Evolutionary conservation across 1,284 basidiomycete genomes (phyloP).

Genomic region (Calocybe gambosa): DNA sequence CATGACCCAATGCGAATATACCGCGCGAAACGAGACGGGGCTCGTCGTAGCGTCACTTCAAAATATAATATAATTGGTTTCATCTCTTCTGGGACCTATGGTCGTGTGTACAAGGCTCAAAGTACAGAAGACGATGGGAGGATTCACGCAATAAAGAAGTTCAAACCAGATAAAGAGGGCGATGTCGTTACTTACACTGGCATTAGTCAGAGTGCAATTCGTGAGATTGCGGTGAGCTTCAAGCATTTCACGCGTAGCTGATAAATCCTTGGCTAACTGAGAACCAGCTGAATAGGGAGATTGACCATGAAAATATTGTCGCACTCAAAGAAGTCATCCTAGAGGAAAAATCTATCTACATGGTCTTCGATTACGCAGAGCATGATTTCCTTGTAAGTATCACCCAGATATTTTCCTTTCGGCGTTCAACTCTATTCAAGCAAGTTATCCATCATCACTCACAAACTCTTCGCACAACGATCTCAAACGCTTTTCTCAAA

Average conservation of each 20-base stretch:
- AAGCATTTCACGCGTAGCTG: background rate
- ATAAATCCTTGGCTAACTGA: background rate
- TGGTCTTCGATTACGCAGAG: constrained; percentile 99
- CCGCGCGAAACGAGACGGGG: constrained; percentile 68
- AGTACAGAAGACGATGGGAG: constrained; percentile 64
- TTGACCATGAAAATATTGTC: constrained; percentile 90
- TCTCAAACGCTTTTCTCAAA: constrained; percentile 80
- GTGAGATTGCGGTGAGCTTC: constrained; percentile 87
- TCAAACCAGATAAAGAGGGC: constrained; percentile 98
- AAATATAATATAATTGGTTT: constrained; percentile 95
- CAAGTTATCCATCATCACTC: constrained; percentile 99
- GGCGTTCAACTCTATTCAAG: constrained; percentile 32
- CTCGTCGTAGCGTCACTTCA: constrained; percentile 61
- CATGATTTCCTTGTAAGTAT: constrained; percentile 88
- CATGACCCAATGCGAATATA: constrained; percentile 82
- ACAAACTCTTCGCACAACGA: constrained; percentile 75
- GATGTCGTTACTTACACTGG: constrained; percentile 93
- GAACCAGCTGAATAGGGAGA: constrained; percentile 83
- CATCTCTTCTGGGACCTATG: constrained; percentile 97
- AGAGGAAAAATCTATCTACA: constrained; percentile 97
- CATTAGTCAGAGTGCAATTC: constrained; percentile 94
- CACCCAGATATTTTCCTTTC: constrained; percentile 1
- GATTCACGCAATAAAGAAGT: constrained; percentile 97
- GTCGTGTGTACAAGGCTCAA: constrained; percentile 95
- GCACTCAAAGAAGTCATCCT: constrained; percentile 91